Evolutionary conservation across 306 rosid species (phyloP).

Genomic region (Hippophae tibetana): DNA sequence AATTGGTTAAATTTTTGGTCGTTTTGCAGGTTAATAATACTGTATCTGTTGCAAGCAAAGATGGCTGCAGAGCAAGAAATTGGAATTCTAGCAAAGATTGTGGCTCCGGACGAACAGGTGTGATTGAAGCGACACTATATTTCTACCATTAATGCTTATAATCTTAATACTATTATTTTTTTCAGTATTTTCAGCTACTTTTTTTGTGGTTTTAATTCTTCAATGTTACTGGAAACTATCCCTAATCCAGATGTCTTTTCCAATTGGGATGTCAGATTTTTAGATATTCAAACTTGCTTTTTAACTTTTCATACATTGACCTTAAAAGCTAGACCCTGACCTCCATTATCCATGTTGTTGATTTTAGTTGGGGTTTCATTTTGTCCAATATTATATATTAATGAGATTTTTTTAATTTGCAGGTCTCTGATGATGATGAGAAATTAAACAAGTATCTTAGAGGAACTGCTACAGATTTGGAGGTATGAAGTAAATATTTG

Average conservation of each 20-base stretch:
- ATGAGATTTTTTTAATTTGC: background rate
- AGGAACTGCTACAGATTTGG: slow-evolving; percentile 58
- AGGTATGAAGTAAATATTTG: slow-evolving; percentile 31
- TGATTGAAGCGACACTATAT: too few relatives aligned
- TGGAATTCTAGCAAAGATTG: slow-evolving; percentile 3
- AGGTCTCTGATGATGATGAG: slow-evolving; percentile 42
- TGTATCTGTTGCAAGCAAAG: slow-evolving; percentile 1
- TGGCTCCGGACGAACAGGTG: slow-evolving; percentile 16
- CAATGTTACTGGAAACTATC: too few relatives aligned
- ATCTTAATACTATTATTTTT: too few relatives aligned
- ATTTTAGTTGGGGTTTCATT: background rate
- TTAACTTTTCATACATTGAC: too few relatives aligned
- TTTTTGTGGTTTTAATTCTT: too few relatives aligned
- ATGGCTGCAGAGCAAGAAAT: slow-evolving; percentile 17
- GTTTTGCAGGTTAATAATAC: slow-evolving; percentile 1
- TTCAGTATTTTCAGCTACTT: too few relatives aligned
- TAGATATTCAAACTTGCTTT: too few relatives aligned
- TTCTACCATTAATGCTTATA: too few relatives aligned
- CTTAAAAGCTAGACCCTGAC: too few relatives aligned
- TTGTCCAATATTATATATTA: background rate
- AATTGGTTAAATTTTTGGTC: background rate
- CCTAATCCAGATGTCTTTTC: too few relatives aligned
- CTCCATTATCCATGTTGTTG: too few relatives aligned
- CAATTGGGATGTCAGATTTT: too few relatives aligned
- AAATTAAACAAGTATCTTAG: slow-evolving; percentile 65